These are phyloP conservation scores for Rhodamnia argentea DNA, from an alignment of 345 rosid species.

Conservation along the genomic window DNA sequence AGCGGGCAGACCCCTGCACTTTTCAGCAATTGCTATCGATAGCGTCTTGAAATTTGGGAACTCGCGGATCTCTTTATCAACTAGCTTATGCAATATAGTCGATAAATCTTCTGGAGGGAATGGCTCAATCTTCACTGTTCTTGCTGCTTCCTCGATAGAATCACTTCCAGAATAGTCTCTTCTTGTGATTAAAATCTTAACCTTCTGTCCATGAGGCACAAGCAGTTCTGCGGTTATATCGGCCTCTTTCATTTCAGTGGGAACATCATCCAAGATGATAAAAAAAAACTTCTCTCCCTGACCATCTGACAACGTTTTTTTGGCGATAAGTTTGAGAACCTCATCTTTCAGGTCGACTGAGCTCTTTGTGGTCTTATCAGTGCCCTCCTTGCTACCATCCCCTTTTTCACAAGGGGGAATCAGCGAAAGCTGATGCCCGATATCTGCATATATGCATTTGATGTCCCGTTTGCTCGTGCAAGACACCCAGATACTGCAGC, in stretches of 20 bases:
- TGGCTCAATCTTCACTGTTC: background rate
- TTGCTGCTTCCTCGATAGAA: background rate
- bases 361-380: background rate
- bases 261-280: constrained; percentile 35
- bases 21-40: background rate
- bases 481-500: constrained; percentile 20
- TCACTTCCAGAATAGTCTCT: background rate
- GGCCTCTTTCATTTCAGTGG: background rate
- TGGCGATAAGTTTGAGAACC: constrained; percentile 5
- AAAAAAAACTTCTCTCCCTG: constrained; percentile 6
- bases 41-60: background rate
- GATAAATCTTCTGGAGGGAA: background rate
- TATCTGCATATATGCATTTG: constrained; percentile 13
- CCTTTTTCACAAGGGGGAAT: constrained; percentile 13
- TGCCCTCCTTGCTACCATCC: background rate
- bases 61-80: background rate
- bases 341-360: background rate
- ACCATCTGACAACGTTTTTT: background rate
- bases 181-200: constrained; percentile 13
- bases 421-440: constrained; percentile 24
- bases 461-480: constrained; percentile 4
- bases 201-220: background rate
- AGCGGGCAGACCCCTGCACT: background rate
- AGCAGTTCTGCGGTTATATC: background rate
- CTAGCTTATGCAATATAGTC: background rate